A percentile compares a stretch with the other conserved stretches of the same genome.
phyloP scores from a whole-genome alignment of 2,329 filamentous ascomycete species.

The Fusarium globosum region DNA sequence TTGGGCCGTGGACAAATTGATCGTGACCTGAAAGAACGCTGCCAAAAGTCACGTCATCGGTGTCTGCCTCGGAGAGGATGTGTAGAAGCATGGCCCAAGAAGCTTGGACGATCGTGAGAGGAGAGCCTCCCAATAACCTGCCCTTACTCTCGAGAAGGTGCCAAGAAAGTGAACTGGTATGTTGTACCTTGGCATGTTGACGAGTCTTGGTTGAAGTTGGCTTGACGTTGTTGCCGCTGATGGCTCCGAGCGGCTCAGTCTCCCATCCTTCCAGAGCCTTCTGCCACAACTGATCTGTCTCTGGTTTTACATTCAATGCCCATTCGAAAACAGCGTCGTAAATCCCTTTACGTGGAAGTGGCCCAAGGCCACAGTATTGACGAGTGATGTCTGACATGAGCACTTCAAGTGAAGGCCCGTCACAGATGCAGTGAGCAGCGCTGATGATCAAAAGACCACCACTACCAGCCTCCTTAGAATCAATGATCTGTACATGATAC shows the following conservation, averaged over 20 bases:
- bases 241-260: not conserved
- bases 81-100: constrained; percentile 22
- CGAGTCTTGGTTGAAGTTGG: not conserved
- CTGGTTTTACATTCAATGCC: not conserved
- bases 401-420: constrained; percentile 19
- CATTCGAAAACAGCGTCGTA: not conserved
- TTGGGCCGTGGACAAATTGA: constrained; percentile 3
- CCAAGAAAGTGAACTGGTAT: not conserved
- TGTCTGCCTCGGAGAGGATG: constrained; percentile 12
- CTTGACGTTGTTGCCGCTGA: constrained; percentile 18
- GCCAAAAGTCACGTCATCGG: constrained; percentile 1
- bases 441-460: constrained; percentile 6
- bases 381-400: constrained; percentile 3
- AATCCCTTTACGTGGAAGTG: not conserved
- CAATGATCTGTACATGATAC: not conserved
- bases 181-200: constrained; percentile 9
- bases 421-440: constrained; percentile 19
- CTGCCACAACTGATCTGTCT: constrained; percentile 12
- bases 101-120: not conserved
- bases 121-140: constrained; percentile 5
- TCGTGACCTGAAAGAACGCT: constrained; percentile 13
- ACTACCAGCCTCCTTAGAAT: not conserved
- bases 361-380: not conserved
- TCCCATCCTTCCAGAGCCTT: constrained; percentile 18
- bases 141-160: not conserved